Percentiles rank a stretch among this genome's conserved stretches.
phyloP scores from a whole-genome alignment of 257 asterid genomes.

The Capsicum baccatum region DNA sequence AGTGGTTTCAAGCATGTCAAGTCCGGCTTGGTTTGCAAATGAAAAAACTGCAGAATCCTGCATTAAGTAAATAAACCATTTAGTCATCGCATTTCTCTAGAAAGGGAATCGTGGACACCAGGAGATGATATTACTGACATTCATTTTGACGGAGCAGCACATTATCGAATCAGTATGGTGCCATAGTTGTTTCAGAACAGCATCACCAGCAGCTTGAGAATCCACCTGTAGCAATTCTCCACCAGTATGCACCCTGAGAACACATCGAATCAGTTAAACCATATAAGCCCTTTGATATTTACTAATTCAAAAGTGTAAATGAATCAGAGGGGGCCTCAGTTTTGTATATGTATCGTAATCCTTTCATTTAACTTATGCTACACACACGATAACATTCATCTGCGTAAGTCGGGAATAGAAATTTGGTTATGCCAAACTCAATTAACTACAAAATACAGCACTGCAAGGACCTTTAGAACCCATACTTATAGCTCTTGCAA shows the following conservation, averaged over 20 bases:
- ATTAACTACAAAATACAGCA: background rate
- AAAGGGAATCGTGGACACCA: background rate
- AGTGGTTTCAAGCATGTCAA: conserved; percentile 97
- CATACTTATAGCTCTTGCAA: conserved; percentile 80
- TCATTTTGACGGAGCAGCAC: conserved; percentile 93
- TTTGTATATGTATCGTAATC: background rate
- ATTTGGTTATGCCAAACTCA: background rate
- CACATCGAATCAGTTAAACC: background rate
- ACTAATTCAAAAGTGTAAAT: background rate
- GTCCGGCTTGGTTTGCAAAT: conserved; percentile 94
- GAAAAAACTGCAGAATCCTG: conserved; percentile 90
- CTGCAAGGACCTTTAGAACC: background rate
- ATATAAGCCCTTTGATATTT: background rate
- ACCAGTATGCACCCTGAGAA: conserved; percentile 75
- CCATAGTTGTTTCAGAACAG: conserved; percentile 85
- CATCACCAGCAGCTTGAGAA: conserved; percentile 58
- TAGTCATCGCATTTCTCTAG: background rate
- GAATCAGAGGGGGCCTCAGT: conserved; percentile 8
- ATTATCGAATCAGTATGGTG: conserved; percentile 83
- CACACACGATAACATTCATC: background rate
- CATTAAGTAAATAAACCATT: conserved; percentile 25
- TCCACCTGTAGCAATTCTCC: conserved; percentile 66
- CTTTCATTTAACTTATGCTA: background rate
- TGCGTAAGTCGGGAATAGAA: background rate
- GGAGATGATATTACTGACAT: conserved; percentile 47